A percentile compares a stretch with the other conserved stretches of the same genome.
phyloP scores from a whole-genome alignment of 352 stramenopile genomes.

The Phytophthora fragariae region DNA sequence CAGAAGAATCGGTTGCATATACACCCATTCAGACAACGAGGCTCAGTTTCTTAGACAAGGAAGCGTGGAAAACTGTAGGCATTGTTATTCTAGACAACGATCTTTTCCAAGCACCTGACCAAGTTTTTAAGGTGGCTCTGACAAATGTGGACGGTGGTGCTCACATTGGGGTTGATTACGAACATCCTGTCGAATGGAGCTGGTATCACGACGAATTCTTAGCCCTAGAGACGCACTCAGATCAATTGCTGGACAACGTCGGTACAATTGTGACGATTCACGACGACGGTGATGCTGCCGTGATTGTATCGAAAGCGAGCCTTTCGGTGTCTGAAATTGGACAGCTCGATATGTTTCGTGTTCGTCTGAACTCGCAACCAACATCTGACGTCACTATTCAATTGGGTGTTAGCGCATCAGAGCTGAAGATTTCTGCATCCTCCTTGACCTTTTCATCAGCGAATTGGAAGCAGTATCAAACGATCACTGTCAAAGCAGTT shows the following conservation, averaged over 20 bases:
- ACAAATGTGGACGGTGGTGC: slow-evolving; percentile 56
- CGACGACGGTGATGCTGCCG: slow-evolving; percentile 68
- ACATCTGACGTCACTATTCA: slow-evolving; percentile 49
- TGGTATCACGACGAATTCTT: slow-evolving; percentile 51
- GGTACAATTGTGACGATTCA: slow-evolving; percentile 73
- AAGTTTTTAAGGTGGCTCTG: slow-evolving; percentile 72
- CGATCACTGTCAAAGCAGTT: slow-evolving; percentile 41
- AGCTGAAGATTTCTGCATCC: slow-evolving; percentile 36
- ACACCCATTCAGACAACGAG: slow-evolving; percentile 52
- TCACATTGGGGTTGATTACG: slow-evolving; percentile 67
- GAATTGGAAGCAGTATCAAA: slow-evolving; percentile 53
- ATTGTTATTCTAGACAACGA: slow-evolving; percentile 70
- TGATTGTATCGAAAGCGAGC: slow-evolving; percentile 73
- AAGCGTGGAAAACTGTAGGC: slow-evolving; percentile 49
- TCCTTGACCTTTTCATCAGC: slow-evolving; percentile 50
- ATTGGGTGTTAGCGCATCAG: slow-evolving; percentile 6
- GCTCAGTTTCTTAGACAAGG: slow-evolving; percentile 58
- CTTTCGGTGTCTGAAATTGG: slow-evolving; percentile 76
- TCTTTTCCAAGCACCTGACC: slow-evolving; percentile 67
- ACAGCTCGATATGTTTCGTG: slow-evolving; percentile 55
- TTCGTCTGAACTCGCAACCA: slow-evolving; percentile 63
- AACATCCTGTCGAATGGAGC: slow-evolving; percentile 65
- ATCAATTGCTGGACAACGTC: slow-evolving; percentile 63
- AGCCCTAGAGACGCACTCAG: slow-evolving; percentile 44
- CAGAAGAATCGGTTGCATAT: slow-evolving; percentile 51